These are phyloP conservation scores for Yamadazyma conglobata DNA, from an alignment of 1,139 yeast species.

Conservation along the genomic window DNA sequence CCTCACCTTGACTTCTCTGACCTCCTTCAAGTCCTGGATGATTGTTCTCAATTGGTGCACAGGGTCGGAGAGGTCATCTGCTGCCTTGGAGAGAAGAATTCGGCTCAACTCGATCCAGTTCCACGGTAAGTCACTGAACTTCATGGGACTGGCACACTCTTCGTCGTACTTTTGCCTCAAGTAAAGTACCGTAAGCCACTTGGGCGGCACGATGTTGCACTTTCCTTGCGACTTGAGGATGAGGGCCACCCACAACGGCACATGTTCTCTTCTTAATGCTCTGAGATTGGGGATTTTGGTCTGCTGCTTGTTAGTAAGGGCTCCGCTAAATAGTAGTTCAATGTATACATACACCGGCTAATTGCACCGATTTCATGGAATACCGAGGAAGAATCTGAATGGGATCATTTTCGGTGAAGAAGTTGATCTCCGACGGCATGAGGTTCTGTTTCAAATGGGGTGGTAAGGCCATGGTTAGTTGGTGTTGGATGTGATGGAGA, in stretches of 20 bases:
- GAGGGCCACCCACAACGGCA: slow-evolving; percentile 88
- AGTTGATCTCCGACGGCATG: slow-evolving; percentile 75
- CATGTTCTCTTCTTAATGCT: slow-evolving; percentile 67
- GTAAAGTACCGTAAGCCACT: slow-evolving; percentile 68
- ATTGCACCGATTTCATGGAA: slow-evolving; percentile 56
- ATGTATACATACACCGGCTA: slow-evolving; percentile 46
- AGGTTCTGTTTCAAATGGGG: slow-evolving; percentile 52
- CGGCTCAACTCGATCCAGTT: slow-evolving; percentile 85
- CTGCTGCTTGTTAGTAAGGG: slow-evolving; percentile 9
- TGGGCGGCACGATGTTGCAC: slow-evolving; percentile 83
- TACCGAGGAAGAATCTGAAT: slow-evolving; percentile 76
- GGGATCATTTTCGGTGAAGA: slow-evolving; percentile 76
- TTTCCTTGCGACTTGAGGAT: slow-evolving; percentile 79
- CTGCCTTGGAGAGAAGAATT: slow-evolving; percentile 60
- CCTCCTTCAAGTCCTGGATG: slow-evolving; percentile 81
- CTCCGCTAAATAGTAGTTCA: slow-evolving; percentile 16
- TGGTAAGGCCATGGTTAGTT: slow-evolving; percentile 63
- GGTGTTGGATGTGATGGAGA: too few species aligned
- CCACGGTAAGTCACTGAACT: slow-evolving; percentile 75
- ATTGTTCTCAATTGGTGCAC: slow-evolving; percentile 61
- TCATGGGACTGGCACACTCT: slow-evolving; percentile 54
- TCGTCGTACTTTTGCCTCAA: slow-evolving; percentile 62
- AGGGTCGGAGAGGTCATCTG: slow-evolving; percentile 73
- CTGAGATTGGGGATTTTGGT: slow-evolving; percentile 49
- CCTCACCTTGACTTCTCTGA: slow-evolving; percentile 75